Conservation (phyloP, 306 rosid species). For the Prunus campanulata region DNA sequence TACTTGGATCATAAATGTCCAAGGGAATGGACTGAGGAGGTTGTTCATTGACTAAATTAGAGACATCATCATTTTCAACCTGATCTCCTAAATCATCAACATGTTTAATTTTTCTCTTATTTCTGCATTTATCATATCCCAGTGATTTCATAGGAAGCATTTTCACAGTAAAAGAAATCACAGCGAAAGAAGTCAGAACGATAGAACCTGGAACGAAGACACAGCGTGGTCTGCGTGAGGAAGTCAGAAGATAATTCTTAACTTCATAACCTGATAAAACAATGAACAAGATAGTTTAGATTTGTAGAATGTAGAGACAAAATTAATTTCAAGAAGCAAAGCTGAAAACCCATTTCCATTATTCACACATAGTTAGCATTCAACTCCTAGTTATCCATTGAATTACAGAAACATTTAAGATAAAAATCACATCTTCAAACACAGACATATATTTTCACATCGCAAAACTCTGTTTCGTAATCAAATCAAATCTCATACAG, state of each 20-base stretch:
- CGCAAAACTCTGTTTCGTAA: too few relatives aligned
- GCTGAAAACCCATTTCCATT: too few relatives aligned
- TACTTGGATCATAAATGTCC: too few relatives aligned
- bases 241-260: background rate
- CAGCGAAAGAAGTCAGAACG: background rate
- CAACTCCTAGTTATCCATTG: too few relatives aligned
- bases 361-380: too few relatives aligned
- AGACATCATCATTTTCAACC: too few relatives aligned
- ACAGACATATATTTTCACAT: too few relatives aligned
- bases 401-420: too few relatives aligned
- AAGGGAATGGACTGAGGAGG: too few relatives aligned
- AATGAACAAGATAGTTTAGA: background rate
- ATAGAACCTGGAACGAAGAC: constrained; percentile 3
- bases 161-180: background rate
- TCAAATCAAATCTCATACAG: too few relatives aligned
- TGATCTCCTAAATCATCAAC: background rate
- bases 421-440: too few relatives aligned
- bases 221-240: background rate
- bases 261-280: background rate
- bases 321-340: background rate
- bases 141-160: background rate
- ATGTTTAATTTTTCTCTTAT: background rate
- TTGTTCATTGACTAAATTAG: too few relatives aligned
- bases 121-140: background rate
- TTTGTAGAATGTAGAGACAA: background rate